These are phyloP conservation scores for Fonsecaea monophora DNA, from an alignment of 2,329 filamentous ascomycete species.

Conservation along the genomic window DNA sequence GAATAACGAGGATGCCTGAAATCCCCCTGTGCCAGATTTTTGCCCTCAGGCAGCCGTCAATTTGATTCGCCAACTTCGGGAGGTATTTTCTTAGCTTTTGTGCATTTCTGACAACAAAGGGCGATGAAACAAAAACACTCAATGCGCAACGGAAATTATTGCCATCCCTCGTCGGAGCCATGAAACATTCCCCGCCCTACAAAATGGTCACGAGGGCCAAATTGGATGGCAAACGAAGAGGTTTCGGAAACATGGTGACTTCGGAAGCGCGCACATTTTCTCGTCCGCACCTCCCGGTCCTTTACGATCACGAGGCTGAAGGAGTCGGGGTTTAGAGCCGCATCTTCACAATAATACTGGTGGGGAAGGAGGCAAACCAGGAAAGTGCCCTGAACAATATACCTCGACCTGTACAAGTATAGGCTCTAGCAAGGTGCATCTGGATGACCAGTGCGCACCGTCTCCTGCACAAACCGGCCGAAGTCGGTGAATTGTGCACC, in stretches of 20 bases:
- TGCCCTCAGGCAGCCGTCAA: conserved; percentile 1
- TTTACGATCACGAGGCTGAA: conserved; percentile 9
- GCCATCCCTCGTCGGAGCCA: neutral
- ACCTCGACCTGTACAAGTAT: too few relatives aligned
- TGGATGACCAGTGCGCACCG: too few relatives aligned
- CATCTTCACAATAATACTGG: neutral
- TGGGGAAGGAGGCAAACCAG: neutral
- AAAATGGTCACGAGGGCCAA: conserved; percentile 7
- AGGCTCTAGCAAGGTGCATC: neutral
- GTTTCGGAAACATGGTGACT: neutral
- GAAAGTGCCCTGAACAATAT: too few relatives aligned
- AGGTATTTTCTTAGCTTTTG: neutral
- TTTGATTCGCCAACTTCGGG: neutral
- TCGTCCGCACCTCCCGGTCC: neutral
- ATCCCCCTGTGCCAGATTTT: neutral
- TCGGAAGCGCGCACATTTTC: conserved; percentile 3
- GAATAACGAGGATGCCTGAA: neutral
- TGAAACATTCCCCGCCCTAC: neutral
- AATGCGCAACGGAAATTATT: neutral
- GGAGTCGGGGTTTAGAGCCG: neutral
- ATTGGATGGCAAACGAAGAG: neutral
- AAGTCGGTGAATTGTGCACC: conserved; percentile 3
- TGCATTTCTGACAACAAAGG: neutral
- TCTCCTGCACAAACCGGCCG: conserved; percentile 4
- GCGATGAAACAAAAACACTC: neutral